These are phyloP conservation scores for Phaffomyces thermotolerans DNA, from an alignment of 805 yeast genomes.

Conservation along the genomic window DNA sequence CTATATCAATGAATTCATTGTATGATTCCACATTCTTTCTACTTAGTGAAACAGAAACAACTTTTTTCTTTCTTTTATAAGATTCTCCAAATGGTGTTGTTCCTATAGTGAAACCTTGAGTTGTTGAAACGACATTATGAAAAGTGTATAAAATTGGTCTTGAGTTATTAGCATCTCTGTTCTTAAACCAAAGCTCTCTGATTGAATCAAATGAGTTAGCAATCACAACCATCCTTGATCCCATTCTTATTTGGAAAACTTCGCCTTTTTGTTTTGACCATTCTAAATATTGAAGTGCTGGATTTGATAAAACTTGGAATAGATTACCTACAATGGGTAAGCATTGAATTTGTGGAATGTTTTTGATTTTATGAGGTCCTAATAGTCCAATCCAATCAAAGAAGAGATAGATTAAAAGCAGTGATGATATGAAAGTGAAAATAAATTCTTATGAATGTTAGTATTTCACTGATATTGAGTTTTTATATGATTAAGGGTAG, in stretches of 20 bases:
- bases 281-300: constrained; percentile 39
- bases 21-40: constrained; percentile 28
- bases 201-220: constrained; percentile 60
- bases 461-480: not conserved
- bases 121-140: constrained; percentile 50
- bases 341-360: constrained; percentile 38
- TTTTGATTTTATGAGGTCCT: constrained; percentile 28
- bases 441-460: not conserved
- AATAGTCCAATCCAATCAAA: constrained; percentile 19
- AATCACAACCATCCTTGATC: constrained; percentile 48
- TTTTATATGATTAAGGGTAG: not conserved
- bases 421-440: not conserved
- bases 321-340: constrained; percentile 48
- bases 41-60: constrained; percentile 37
- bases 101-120: constrained; percentile 56
- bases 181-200: constrained; percentile 43
- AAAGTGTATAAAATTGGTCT: constrained; percentile 63
- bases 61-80: constrained; percentile 41
- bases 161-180: constrained; percentile 50
- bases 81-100: constrained; percentile 52
- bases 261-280: constrained; percentile 37
- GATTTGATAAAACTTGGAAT: constrained; percentile 37
- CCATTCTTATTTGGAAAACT: constrained; percentile 59
- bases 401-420: not conserved
- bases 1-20: constrained; percentile 31